Evolutionary conservation across 768 basidiomycete genomes (phyloP).

Genomic region (Trametes sanguinea): DNA sequence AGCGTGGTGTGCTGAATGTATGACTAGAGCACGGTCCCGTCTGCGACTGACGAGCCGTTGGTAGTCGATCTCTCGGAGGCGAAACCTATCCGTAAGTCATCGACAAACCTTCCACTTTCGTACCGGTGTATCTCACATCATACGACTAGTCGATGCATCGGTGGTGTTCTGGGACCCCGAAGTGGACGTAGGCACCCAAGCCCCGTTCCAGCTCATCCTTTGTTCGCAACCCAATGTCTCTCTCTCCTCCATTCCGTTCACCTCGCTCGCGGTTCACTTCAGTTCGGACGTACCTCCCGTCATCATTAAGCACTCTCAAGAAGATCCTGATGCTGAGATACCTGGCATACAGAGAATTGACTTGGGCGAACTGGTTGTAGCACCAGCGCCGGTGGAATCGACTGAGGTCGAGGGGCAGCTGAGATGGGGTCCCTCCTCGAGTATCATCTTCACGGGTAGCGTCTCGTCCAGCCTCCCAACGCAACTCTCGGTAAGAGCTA

Average conservation of each 20-base stretch:
- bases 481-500: constrained; percentile 52
- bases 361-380: constrained; percentile 40
- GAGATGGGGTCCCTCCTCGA: constrained; percentile 57
- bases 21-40: constrained; percentile 71
- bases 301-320: constrained; percentile 46
- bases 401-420: constrained; percentile 45
- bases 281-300: constrained; percentile 51
- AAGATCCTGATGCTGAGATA: constrained; percentile 7
- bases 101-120: not conserved
- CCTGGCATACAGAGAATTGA: constrained; percentile 44
- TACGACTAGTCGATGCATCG: constrained; percentile 56
- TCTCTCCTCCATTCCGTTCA: constrained; percentile 62
- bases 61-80: constrained; percentile 65
- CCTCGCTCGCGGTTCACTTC: constrained; percentile 61
- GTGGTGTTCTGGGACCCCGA: constrained; percentile 73
- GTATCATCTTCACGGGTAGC: constrained; percentile 62
- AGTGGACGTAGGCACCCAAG: constrained; percentile 58
- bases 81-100: constrained; percentile 58
- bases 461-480: constrained; percentile 52
- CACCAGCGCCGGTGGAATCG: constrained; percentile 18
- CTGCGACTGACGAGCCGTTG: constrained; percentile 54
- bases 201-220: constrained; percentile 76
- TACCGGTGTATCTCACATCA: constrained; percentile 1
- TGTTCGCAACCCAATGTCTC: constrained; percentile 49
- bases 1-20: not conserved